These are phyloP conservation scores for Aspergillus cristatus DNA, from an alignment of 495 filamentous ascomycete species.

Conservation along the genomic window DNA sequence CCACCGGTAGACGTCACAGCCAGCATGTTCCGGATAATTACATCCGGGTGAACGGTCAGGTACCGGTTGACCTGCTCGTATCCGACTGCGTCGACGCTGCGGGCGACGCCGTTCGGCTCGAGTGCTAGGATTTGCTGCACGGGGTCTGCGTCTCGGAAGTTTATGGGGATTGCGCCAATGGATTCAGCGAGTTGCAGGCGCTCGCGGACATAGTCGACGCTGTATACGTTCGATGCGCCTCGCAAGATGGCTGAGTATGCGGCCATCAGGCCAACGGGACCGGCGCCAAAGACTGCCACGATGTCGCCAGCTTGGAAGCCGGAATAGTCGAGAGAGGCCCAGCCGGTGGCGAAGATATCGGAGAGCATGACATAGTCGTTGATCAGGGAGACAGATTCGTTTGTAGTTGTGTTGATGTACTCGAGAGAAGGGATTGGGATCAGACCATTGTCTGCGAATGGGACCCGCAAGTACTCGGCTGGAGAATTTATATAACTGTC, in stretches of 20 bases:
- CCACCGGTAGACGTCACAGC: slow-evolving; percentile 2
- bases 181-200: slow-evolving; percentile 37
- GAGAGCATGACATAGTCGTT: slow-evolving; percentile 24
- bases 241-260: slow-evolving; percentile 31
- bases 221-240: slow-evolving; percentile 33
- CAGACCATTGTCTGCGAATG: slow-evolving; percentile 20
- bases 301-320: slow-evolving; percentile 25
- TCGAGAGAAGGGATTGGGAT: slow-evolving; percentile 14
- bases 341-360: slow-evolving; percentile 28
- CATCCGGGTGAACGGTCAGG: slow-evolving; percentile 1
- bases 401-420: neutral
- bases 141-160: slow-evolving; percentile 29
- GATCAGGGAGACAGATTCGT: slow-evolving; percentile 1
- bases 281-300: slow-evolving; percentile 34
- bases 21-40: slow-evolving; percentile 5
- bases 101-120: slow-evolving; percentile 5
- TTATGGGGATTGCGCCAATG: slow-evolving; percentile 34
- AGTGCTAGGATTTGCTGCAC: slow-evolving; percentile 8
- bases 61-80: slow-evolving; percentile 6
- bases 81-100: slow-evolving; percentile 5
- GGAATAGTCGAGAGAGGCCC: slow-evolving; percentile 13
- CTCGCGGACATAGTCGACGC: slow-evolving; percentile 40
- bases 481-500: no score
- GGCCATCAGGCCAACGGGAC: slow-evolving; percentile 28
- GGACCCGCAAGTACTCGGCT: slow-evolving; percentile 27